A percentile compares a stretch with the other conserved stretches of the same genome.
These are phyloP conservation scores for Narthecium ossifragum DNA, from an alignment of 106 monocot species.

Conservation along the genomic window DNA sequence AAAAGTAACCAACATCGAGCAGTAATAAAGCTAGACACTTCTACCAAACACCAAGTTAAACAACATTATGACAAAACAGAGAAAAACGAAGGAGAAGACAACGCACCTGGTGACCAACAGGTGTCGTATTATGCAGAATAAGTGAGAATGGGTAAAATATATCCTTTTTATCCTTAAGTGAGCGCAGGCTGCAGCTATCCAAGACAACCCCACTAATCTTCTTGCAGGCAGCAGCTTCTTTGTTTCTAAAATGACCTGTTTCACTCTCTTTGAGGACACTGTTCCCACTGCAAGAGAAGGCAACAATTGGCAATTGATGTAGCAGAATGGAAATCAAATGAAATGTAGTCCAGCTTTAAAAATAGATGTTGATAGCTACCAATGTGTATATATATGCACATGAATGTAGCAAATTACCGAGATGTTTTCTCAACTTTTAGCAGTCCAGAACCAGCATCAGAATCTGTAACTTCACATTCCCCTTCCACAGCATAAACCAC, in stretches of 20 bases:
- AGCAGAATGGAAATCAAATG: too few relatives aligned
- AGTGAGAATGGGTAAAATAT: constrained; percentile 80
- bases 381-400: neutral
- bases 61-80: neutral
- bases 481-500: constrained; percentile 47
- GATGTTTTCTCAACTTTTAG: constrained; percentile 33
- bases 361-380: too few relatives aligned
- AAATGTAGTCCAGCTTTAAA: too few relatives aligned
- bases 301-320: too few relatives aligned
- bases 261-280: constrained; percentile 20
- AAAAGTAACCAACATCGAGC: neutral
- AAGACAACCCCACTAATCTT: constrained; percentile 65
- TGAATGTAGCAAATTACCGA: constrained; percentile 10
- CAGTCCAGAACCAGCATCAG: constrained; percentile 27
- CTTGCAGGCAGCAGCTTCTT: constrained; percentile 38
- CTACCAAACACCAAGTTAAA: neutral
- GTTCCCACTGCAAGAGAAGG: constrained; percentile 34
- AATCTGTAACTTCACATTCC: constrained; percentile 12
- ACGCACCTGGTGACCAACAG: constrained; percentile 90
- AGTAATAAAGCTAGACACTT: neutral
- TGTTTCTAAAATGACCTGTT: constrained; percentile 26
- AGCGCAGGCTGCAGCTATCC: constrained; percentile 39
- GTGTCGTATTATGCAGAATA: constrained; percentile 75
- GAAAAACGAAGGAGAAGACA: neutral
- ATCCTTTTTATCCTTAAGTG: constrained; percentile 65